These are phyloP conservation scores for Arctium lappa DNA, from an alignment of 129 eudicot genomes.

Conservation along the genomic window DNA sequence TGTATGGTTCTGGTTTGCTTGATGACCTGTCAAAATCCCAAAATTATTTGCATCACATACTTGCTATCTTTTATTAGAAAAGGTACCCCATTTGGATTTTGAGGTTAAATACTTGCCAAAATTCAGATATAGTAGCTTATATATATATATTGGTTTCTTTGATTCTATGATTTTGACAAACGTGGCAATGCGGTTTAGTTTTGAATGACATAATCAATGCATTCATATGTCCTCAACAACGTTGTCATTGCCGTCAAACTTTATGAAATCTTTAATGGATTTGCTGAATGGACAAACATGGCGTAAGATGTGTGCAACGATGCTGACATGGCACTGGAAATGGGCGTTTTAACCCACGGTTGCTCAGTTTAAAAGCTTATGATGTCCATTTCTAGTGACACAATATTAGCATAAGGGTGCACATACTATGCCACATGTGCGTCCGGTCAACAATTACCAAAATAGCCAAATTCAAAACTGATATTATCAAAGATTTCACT, in stretches of 20 bases:
- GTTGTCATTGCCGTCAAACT: no score
- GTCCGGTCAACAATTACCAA: no score
- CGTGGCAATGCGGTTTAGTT: background rate
- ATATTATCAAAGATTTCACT: no score
- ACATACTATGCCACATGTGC: no score
- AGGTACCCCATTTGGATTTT: no score
- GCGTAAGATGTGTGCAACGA: background rate
- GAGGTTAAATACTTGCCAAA: background rate
- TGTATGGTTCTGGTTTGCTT: constrained; percentile 20
- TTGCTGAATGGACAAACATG: background rate
- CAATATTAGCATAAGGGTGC: no score
- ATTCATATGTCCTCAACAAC: background rate
- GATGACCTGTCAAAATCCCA: constrained; percentile 22
- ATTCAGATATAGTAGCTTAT: background rate
- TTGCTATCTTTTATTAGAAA: background rate
- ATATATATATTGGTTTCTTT: background rate
- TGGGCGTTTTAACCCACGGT: no score
- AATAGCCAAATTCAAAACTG: no score
- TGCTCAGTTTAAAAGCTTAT: no score
- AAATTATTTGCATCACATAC: background rate
- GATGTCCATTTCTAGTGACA: no score
- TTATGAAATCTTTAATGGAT: no score
- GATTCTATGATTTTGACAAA: background rate
- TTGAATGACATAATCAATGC: background rate
- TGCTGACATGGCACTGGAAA: background rate